Percentiles rank a stretch among this genome's conserved stretches.
phyloP scores from a whole-genome alignment of 164 flowering plant species.

The grape (Vitis vinifera) region DNA sequence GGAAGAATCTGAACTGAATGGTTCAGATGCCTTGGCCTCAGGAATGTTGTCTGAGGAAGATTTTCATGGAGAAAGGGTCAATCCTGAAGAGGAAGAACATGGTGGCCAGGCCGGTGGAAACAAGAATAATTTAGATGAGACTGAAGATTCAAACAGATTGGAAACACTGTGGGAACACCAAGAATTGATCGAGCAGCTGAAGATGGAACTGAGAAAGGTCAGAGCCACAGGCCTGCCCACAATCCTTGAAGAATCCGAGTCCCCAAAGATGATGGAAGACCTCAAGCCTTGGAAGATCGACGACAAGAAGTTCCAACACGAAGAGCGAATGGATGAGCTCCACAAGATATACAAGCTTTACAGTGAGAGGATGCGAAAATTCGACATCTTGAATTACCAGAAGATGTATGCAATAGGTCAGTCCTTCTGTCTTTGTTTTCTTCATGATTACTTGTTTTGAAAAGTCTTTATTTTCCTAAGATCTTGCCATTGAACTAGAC shows the following conservation, averaged over 20 bases:
- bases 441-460: neutral
- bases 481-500: neutral
- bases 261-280: slow-evolving; percentile 69
- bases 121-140: slow-evolving; percentile 4
- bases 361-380: slow-evolving; percentile 81
- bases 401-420: slow-evolving; percentile 92
- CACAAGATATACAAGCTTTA: slow-evolving; percentile 82
- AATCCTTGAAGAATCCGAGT: slow-evolving; percentile 83
- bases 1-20: slow-evolving; percentile 16
- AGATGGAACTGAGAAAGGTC: slow-evolving; percentile 76
- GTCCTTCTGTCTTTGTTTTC: slow-evolving; percentile 12
- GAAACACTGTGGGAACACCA: slow-evolving; percentile 92
- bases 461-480: neutral
- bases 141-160: slow-evolving; percentile 43
- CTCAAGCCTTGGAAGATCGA: slow-evolving; percentile 89
- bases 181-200: slow-evolving; percentile 83
- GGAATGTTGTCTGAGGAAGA: slow-evolving; percentile 17
- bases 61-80: slow-evolving; percentile 14
- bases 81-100: neutral
- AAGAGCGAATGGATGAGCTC: slow-evolving; percentile 58
- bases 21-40: slow-evolving; percentile 12
- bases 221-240: slow-evolving; percentile 89
- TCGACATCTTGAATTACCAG: slow-evolving; percentile 92
- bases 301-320: slow-evolving; percentile 54
- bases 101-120: neutral